A percentile compares a stretch with the other conserved stretches of the same genome.
These are phyloP conservation scores for Termitomyces sp. DNA, from an alignment of 768 basidiomycete species.

Conservation along the genomic window DNA sequence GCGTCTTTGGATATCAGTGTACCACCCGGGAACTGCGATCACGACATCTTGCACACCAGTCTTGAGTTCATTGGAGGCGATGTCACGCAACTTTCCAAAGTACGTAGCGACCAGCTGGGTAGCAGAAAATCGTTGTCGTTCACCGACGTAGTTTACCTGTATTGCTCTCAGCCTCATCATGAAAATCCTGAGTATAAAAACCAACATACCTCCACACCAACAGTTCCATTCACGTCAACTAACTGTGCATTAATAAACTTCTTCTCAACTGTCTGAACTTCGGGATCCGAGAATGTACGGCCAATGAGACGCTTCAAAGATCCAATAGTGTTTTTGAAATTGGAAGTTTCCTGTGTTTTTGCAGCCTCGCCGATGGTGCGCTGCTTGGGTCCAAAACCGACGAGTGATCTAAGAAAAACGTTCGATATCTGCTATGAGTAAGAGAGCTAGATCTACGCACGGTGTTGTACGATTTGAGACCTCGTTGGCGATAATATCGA, in stretches of 20 bases:
- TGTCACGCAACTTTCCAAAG: constrained; percentile 88
- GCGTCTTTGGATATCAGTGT: constrained; percentile 88
- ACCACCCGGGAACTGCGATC: constrained; percentile 96
- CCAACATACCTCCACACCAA: constrained; percentile 77
- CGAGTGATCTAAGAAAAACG: constrained; percentile 62
- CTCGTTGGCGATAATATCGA: constrained; percentile 98
- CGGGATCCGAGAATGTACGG: constrained; percentile 72
- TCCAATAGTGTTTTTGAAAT: constrained; percentile 97
- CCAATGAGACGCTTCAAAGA: constrained; percentile 89
- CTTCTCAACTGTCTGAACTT: constrained; percentile 80
- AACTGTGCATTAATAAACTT: constrained; percentile 87
- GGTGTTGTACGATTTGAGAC: constrained; percentile 96
- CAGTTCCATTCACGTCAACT: constrained; percentile 76
- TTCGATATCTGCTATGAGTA: background rate
- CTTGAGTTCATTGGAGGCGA: constrained; percentile 80
- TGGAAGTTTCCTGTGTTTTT: constrained; percentile 96
- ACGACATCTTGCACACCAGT: constrained; percentile 85
- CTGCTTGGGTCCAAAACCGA: constrained; percentile 90
- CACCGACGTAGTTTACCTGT: constrained; percentile 87
- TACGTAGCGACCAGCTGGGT: constrained; percentile 93
- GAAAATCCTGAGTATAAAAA: background rate
- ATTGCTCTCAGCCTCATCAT: constrained; percentile 7
- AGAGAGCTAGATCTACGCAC: constrained; percentile 42
- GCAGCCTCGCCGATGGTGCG: constrained; percentile 91
- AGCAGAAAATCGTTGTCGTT: constrained; percentile 71